Percentiles rank a stretch among this genome's conserved stretches.
Evolutionary conservation across 768 basidiomycete species (phyloP).

Genomic region (Russula sp.): DNA sequence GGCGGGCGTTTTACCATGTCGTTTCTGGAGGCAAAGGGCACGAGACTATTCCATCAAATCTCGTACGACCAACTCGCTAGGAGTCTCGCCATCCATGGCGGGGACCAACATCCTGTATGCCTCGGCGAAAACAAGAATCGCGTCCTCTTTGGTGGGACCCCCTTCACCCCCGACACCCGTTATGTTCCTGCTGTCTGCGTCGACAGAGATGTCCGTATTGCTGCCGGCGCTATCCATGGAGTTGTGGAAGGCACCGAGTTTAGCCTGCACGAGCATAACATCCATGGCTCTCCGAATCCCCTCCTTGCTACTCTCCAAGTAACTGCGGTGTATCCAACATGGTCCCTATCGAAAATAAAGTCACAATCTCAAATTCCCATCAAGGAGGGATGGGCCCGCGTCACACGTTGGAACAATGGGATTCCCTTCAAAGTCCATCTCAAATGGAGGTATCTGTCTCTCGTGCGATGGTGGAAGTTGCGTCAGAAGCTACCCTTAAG

Average conservation of each 20-base stretch:
- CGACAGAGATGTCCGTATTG: constrained; percentile 43
- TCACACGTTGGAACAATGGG: constrained; percentile 50
- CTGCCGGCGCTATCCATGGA: constrained; percentile 57
- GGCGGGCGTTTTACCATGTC: constrained; percentile 57
- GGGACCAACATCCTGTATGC: constrained; percentile 45
- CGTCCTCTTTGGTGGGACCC: constrained; percentile 48
- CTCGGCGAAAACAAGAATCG: constrained; percentile 45
- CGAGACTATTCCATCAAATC: constrained; percentile 47
- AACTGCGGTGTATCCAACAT: constrained; percentile 50
- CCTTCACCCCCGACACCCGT: constrained; percentile 46
- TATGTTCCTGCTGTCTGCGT: constrained; percentile 39
- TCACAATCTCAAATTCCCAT: constrained; percentile 30
- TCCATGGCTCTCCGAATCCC: constrained; percentile 51
- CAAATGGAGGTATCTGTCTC: constrained; percentile 41
- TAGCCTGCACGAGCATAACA: constrained; percentile 56
- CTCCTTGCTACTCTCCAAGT: constrained; percentile 46
- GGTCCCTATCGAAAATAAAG: constrained; percentile 47
- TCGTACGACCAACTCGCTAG: constrained; percentile 46
- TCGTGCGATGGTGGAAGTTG: constrained; percentile 42
- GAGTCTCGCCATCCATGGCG: constrained; percentile 37
- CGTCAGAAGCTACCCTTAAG: constrained; percentile 35
- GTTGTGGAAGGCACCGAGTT: constrained; percentile 59
- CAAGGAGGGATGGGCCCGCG: constrained; percentile 48
- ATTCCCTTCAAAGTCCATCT: constrained; percentile 51
- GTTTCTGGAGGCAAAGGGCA: constrained; percentile 44